Base-by-base conservation (phyloP, 208 protist species). In the Porcisia deanei region DNA sequence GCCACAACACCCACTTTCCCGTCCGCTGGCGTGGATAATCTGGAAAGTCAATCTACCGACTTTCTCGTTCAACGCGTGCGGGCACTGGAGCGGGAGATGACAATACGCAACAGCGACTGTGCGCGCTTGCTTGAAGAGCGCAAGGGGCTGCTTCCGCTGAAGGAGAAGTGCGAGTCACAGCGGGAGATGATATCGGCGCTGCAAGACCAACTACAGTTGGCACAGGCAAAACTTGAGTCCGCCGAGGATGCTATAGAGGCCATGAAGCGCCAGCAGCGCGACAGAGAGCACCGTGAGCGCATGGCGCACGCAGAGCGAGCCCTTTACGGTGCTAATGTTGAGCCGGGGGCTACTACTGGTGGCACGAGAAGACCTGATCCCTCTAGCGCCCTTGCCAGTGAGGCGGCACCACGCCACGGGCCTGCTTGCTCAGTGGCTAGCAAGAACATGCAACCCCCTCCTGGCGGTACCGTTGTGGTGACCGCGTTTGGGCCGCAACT, bases 1-100 rank as follows among this genome's bases (percentile, higher is more conserved):
- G 47, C 66, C 30, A 72, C 67, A 60, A 39, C 69, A 53, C 60
- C 55, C 30, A 12, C 65, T 8, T 47, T 60, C 3, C 45, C 34
- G 1, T 41, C 67, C 20, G 1, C 60, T 30, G 37, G 43, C 5
- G 16, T 43, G 37, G 60, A 65, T 22, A 73, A 49, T 43, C 73
- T 92, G 6, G 78, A 76, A 25, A 52, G 73, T 2, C 82, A 94
- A 72, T 89, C 89, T 2, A 86, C 84, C 5, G 81, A 87, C 30
- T 90, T 93, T 64, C 81, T 91, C 22, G 77, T 89, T 8, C 80
- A 86, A 67, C 82, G 88, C 12, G 82, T 94, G 73, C 39, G 53
- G 7, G 88, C 84, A 4, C 79, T 96, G 22, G 85, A 90, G 74
- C 82, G 76, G 22, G 83, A 96, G 74, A 83, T 96, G 30, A 87